phyloP scores from a whole-genome alignment of 202 grass and related monocot species.

The Digitaria exilis region DNA sequence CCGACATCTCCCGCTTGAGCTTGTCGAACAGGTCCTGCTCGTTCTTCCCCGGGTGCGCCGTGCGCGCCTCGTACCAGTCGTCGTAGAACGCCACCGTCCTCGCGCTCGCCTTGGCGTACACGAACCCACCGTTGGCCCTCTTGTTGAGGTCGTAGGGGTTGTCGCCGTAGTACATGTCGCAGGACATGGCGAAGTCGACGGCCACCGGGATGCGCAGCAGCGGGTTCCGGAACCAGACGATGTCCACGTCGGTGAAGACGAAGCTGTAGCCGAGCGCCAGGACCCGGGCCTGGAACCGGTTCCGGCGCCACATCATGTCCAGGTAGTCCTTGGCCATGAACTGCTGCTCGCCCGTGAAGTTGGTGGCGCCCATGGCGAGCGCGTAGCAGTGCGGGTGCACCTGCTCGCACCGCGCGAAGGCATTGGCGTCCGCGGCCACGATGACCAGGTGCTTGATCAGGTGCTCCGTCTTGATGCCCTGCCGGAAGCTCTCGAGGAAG shows the following conservation, averaged over 20 bases:
- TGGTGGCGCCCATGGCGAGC: slow-evolving; percentile 7
- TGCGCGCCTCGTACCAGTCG: slow-evolving; percentile 49
- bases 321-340: slow-evolving; percentile 64
- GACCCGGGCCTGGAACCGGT: slow-evolving; percentile 46
- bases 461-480: slow-evolving; percentile 36
- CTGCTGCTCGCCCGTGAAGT: slow-evolving; percentile 21
- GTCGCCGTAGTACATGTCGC: slow-evolving; percentile 47
- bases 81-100: slow-evolving; percentile 48
- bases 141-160: slow-evolving; percentile 41
- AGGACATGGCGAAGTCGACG: slow-evolving; percentile 46
- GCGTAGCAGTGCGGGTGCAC: slow-evolving; percentile 47
- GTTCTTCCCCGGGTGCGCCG: slow-evolving; percentile 24
- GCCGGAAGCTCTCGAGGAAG: slow-evolving; percentile 47
- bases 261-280: slow-evolving; percentile 63
- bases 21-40: slow-evolving; percentile 55
- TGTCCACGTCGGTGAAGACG: slow-evolving; percentile 70
- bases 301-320: slow-evolving; percentile 57
- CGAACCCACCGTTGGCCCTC: slow-evolving; percentile 52
- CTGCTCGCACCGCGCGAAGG: slow-evolving; percentile 39
- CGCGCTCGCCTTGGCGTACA: slow-evolving; percentile 42
- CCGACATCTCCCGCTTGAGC: slow-evolving; percentile 39
- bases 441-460: slow-evolving; percentile 55
- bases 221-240: slow-evolving; percentile 65
- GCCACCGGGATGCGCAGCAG: slow-evolving; percentile 44
- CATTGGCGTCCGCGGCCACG: slow-evolving; percentile 49